phyloP scores from a whole-genome alignment of 2,329 filamentous ascomycete genomes.

The Cladorrhinum sp. region DNA sequence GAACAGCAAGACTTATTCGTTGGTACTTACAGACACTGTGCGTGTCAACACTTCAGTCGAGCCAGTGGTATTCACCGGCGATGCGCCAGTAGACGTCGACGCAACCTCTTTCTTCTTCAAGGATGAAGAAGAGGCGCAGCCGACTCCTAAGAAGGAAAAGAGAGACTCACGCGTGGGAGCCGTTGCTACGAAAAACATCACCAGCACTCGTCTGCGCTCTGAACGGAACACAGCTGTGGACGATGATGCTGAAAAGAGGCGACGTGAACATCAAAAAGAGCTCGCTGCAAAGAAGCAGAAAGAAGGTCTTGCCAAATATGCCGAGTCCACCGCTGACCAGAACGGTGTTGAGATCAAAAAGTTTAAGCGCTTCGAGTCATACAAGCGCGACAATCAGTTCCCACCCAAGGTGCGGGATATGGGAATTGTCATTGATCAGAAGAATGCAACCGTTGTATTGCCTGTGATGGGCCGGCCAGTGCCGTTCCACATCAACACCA shows the following conservation, averaged over 20 bases:
- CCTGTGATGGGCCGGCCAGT: slow-evolving; percentile 97
- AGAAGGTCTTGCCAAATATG: slow-evolving; percentile 80
- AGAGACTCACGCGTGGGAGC: slow-evolving; percentile 79
- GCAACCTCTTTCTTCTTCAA: slow-evolving; percentile 99
- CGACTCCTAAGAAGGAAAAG: slow-evolving; percentile 86
- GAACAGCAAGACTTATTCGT: slow-evolving; percentile 81
- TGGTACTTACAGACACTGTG: slow-evolving; percentile 89
- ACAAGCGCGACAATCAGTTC: slow-evolving; percentile 95
- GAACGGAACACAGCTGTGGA: slow-evolving; percentile 85
- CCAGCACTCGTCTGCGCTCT: slow-evolving; percentile 84
- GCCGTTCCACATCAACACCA: slow-evolving; percentile 94
- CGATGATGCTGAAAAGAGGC: slow-evolving; percentile 82
- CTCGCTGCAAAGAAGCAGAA: slow-evolving; percentile 82
- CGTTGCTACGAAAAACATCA: slow-evolving; percentile 92
- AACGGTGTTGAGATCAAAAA: slow-evolving; percentile 95
- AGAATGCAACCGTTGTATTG: slow-evolving; percentile 85
- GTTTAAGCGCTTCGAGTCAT: slow-evolving; percentile 98
- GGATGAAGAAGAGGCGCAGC: slow-evolving; percentile 85
- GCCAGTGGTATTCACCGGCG: slow-evolving; percentile 85
- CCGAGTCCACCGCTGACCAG: slow-evolving; percentile 77
- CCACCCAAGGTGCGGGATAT: slow-evolving; percentile 79
- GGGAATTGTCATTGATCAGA: slow-evolving; percentile 84
- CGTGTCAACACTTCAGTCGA: slow-evolving; percentile 72
- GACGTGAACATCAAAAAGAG: slow-evolving; percentile 90
- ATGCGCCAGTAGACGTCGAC: slow-evolving; percentile 86